Percentiles rank a stretch among this genome's conserved stretches.
These are phyloP conservation scores for Botryotinia narcissicola DNA, from an alignment of 2,329 filamentous ascomycete genomes.

Conservation along the genomic window DNA sequence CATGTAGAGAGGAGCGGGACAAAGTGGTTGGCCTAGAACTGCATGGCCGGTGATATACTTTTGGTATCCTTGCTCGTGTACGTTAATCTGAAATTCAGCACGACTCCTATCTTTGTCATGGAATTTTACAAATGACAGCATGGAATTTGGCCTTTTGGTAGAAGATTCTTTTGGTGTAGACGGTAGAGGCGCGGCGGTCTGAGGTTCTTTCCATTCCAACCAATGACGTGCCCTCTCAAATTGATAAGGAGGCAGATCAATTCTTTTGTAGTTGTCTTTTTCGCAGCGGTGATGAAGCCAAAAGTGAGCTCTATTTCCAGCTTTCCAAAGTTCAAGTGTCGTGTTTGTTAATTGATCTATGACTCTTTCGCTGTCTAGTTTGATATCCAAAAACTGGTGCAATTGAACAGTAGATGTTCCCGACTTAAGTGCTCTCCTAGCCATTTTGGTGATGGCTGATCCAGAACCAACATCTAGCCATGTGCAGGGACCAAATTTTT, in stretches of 20 bases:
- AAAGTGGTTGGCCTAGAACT: neutral
- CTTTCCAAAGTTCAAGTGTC: neutral
- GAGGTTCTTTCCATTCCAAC: neutral
- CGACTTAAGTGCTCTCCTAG: neutral
- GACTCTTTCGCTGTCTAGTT: neutral
- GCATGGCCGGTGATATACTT: neutral
- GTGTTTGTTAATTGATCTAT: neutral
- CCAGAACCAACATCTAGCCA: neutral
- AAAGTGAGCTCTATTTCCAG: neutral
- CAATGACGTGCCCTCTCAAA: neutral
- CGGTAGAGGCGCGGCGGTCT: neutral
- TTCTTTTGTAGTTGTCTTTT: conserved; percentile 23
- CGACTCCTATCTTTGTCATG: neutral
- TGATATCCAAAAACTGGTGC: neutral
- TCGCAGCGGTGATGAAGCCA: neutral
- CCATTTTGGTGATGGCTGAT: neutral
- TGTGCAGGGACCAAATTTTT: neutral
- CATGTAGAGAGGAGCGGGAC: neutral
- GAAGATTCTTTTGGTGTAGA: neutral
- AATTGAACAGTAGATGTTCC: neutral
- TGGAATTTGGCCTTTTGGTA: neutral
- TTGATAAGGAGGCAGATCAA: conserved; percentile 20
- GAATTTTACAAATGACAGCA: neutral
- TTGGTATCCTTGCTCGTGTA: neutral
- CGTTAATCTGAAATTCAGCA: neutral